Evolutionary conservation across 73 alveolate genomes (phyloP).

Genomic region (Paramecium octaurelia): DNA sequence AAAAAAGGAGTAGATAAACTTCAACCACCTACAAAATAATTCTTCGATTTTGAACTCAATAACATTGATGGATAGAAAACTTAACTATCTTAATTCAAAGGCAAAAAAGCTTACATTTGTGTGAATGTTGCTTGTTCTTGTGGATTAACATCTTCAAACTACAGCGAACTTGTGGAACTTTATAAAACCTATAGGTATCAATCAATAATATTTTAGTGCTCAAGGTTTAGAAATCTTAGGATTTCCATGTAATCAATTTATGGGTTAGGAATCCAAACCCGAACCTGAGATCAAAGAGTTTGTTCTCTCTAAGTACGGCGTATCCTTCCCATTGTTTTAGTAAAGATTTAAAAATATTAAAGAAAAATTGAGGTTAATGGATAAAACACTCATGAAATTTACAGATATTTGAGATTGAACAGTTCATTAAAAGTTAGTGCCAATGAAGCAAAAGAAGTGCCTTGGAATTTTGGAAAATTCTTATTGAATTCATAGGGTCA

Average conservation of each 20-base stretch:
- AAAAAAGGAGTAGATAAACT: conserved; percentile 62
- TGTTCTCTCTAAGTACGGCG: conserved; percentile 63
- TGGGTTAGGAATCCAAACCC: conserved; percentile 79
- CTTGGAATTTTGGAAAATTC: conserved; percentile 86
- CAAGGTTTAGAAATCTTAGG: conserved; percentile 79
- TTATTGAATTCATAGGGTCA: conserved; percentile 66
- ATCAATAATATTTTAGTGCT: background rate
- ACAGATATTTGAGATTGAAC: conserved; percentile 66
- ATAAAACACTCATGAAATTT: conserved; percentile 69
- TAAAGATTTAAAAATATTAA: background rate
- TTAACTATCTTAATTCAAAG: conserved; percentile 62
- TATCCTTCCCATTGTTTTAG: conserved; percentile 71
- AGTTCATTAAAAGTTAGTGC: conserved; percentile 59
- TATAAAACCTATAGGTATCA: conserved; percentile 60
- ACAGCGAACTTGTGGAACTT: conserved; percentile 67
- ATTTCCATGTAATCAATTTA: conserved; percentile 85
- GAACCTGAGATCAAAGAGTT: conserved; percentile 69
- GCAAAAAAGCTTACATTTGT: conserved; percentile 69
- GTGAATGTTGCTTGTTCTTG: conserved; percentile 88
- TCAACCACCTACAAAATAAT: conserved; percentile 45
- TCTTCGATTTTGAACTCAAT: conserved; percentile 61
- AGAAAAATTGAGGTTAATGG: conserved; percentile 78
- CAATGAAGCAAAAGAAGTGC: conserved; percentile 72
- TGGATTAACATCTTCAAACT: conserved; percentile 74
- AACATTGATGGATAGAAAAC: conserved; percentile 72